phyloP scores from a whole-genome alignment of 768 basidiomycete species.

The Termitomyces sp. region DNA sequence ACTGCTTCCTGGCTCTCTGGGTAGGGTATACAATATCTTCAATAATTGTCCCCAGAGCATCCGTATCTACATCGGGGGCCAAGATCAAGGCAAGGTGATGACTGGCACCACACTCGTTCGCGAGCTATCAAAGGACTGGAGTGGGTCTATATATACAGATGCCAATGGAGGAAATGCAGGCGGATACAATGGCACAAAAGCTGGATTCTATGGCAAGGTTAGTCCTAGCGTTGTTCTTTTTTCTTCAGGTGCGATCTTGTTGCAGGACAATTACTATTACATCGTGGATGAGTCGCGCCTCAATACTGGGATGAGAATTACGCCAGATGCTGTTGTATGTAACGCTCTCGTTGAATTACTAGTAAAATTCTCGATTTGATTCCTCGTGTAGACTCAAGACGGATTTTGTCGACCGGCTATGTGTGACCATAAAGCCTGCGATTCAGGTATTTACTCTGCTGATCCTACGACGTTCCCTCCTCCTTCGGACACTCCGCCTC shows the following conservation, averaged over 20 bases:
- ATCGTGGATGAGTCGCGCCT: constrained; percentile 25
- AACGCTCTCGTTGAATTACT: background rate
- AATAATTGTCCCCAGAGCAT: background rate
- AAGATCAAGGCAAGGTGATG: constrained; percentile 6
- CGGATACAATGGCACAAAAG: constrained; percentile 19
- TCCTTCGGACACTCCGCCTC: constrained; percentile 11
- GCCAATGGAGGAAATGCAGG: constrained; percentile 20
- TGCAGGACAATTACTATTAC: constrained; percentile 22
- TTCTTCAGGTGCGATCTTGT: background rate
- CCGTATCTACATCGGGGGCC: background rate
- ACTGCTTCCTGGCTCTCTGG: background rate
- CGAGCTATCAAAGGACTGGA: constrained; percentile 14
- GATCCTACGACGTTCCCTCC: constrained; percentile 20
- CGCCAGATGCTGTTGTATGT: constrained; percentile 17
- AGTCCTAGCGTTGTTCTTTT: background rate
- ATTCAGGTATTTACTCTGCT: constrained; percentile 8
- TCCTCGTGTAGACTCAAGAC: constrained; percentile 4
- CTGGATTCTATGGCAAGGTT: constrained; percentile 22
- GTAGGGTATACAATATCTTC: constrained; percentile 11
- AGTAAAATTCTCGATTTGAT: background rate
- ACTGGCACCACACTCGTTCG: background rate
- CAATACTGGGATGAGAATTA: constrained; percentile 28
- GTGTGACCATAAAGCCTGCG: constrained; percentile 18
- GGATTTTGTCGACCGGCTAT: constrained; percentile 15
- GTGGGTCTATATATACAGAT: constrained; percentile 22